Conservation (phyloP, 345 rosid genomes). For the Rhizophora mangle region DNA sequence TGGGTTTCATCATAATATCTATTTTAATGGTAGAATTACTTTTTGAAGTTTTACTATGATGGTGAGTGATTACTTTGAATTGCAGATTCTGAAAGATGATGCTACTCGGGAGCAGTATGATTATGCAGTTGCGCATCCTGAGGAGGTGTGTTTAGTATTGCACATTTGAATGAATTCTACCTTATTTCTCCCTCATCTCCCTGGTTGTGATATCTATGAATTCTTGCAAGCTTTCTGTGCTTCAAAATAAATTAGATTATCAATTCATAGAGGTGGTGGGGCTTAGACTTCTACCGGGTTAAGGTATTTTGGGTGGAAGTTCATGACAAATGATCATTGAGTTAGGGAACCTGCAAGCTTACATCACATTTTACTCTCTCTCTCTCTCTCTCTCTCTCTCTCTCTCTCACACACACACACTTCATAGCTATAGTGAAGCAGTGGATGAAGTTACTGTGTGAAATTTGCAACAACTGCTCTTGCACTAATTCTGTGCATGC, state of each 20-base stretch:
- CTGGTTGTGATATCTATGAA: not conserved
- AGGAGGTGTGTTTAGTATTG: slow-evolving; percentile 57
- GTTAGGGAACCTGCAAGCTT: too few species aligned
- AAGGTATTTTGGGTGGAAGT: too few species aligned
- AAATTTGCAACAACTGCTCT: not conserved
- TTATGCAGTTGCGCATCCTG: slow-evolving; percentile 92
- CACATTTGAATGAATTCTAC: not conserved
- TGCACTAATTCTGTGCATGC: not conserved
- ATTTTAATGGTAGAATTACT: not conserved
- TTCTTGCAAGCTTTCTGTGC: too few species aligned
- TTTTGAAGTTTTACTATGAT: not conserved
- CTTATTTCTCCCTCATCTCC: not conserved
- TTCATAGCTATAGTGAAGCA: not conserved
- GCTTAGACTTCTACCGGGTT: too few species aligned
- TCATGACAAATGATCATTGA: too few species aligned
- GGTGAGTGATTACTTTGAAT: not conserved
- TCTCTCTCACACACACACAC: too few species aligned
- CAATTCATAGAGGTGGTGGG: too few species aligned
- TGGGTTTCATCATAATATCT: not conserved
- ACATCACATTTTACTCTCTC: too few species aligned
- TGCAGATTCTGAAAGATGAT: slow-evolving; percentile 93
- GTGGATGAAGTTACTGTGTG: too few species aligned
- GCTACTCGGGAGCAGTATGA: slow-evolving; percentile 91
- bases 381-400: too few species aligned
- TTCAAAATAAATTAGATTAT: too few species aligned